A percentile compares a stretch with the other conserved stretches of the same genome.
Conservation (phyloP, 352 stramenopile species). For the Pythium brachiatum region DNA sequence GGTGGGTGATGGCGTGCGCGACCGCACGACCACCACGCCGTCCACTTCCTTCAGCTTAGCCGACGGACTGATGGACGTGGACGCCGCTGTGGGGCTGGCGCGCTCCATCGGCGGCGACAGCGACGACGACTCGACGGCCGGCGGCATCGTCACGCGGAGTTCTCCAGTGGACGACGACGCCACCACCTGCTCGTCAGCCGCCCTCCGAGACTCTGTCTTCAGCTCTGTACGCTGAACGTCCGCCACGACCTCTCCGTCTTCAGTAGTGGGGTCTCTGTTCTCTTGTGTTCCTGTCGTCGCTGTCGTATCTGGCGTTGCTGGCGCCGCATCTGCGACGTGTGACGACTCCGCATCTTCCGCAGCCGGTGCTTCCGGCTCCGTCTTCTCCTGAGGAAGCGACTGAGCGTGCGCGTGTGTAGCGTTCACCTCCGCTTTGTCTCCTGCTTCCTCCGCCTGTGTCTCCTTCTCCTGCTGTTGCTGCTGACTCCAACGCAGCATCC, state of each 20-base stretch:
- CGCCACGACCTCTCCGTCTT: constrained; percentile 12
- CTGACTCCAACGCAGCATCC: constrained; percentile 71
- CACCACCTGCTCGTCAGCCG: too few relatives aligned
- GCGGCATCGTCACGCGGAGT: constrained; percentile 13
- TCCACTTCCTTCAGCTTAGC: constrained; percentile 25
- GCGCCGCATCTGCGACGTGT: background rate
- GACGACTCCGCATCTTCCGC: background rate
- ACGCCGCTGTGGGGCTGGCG: constrained; percentile 8
- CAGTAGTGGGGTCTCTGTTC: background rate
- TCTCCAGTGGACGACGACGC: too few relatives aligned
- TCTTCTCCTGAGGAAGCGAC: background rate
- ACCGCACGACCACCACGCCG: background rate
- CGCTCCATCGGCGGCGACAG: constrained; percentile 12
- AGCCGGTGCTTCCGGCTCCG: background rate
- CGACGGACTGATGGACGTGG: constrained; percentile 28
- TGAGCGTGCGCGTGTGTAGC: background rate
- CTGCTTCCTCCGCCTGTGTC: constrained; percentile 25
- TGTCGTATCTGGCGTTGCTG: background rate
- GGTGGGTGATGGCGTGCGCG: constrained; percentile 8
- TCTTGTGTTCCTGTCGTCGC: background rate
- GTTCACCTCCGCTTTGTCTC: background rate
- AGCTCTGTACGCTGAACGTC: constrained; percentile 11
- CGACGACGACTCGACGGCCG: background rate
- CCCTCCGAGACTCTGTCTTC: background rate
- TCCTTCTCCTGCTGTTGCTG: constrained; percentile 39